Evolutionary conservation across 164 flowering plant genomes (phyloP), one percentile per base, ranked within the genome.

Genomic region (Dillenia suffruticosa): DNA sequence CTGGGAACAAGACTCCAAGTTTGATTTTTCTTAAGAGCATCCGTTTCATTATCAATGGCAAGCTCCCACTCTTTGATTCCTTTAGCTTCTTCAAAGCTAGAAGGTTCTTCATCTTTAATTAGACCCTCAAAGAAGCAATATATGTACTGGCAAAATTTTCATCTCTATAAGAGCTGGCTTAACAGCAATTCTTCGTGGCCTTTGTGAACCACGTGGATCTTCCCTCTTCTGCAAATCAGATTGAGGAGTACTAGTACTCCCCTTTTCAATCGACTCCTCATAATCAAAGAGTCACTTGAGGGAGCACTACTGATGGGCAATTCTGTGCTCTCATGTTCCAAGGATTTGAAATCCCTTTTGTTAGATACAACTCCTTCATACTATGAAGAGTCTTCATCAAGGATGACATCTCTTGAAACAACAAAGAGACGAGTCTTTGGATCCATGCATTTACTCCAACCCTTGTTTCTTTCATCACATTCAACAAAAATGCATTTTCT

Each of bases 361-460:
- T 17, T 10, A 44, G 19, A 46, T 44, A 0, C 26, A 14, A 14
- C 49, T 9, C 14, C 60, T 44, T 13, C 19, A 57, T 45, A 12
- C 1, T 44, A 54, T 46, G 17, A n/a, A 26, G 56, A 45, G 44
- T 46, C 45, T 58, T 68, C 53, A 60, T 54, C 61, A 56, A 62
- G 54, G 6, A 61, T 57, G 10, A 68, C 66, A 68, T 68, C 66
- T 9, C 46, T 0, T 9, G 60, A 62, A 50, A 13, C 54, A 49
- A 45, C 16, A 56, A 56, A 46, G 11, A 56, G 56, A 55, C 46
- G 45, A n/a, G 57, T 62, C 10, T 62, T 14, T 3, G 51, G 61
- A 62, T 62, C 66, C 66, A 56, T 56, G 22, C 62, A 62, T 43
- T 58, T n/a, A n/a, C n/a, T 53, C 65, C 65, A 63, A 11, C 65